Evolutionary conservation across 257 asterid genomes (phyloP).

Genomic region (Ocimum tenuiflorum): DNA sequence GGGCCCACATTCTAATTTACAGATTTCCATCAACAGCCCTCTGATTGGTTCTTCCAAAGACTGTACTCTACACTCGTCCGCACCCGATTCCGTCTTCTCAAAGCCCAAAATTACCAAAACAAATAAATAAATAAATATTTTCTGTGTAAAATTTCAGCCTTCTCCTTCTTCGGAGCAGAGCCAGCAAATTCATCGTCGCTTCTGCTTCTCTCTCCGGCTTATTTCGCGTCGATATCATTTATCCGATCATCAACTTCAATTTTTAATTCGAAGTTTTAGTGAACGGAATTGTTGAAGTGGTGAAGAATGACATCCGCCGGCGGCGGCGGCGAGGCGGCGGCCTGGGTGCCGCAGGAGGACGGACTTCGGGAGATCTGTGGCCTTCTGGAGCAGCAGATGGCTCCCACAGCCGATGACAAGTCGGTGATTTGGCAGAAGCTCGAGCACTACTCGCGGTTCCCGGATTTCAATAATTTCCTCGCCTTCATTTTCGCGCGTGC

Average conservation of each 20-base stretch:
- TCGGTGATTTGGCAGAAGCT: conserved; percentile 75
- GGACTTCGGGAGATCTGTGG: conserved; percentile 96
- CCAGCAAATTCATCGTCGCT: conserved; percentile 15
- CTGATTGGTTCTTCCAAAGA: background rate
- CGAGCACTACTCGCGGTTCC: conserved; percentile 83
- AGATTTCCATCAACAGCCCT: background rate
- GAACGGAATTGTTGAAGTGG: background rate
- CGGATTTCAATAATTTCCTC: conserved; percentile 94
- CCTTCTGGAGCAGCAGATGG: conserved; percentile 83
- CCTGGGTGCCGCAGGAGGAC: conserved; percentile 85
- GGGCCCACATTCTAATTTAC: conserved; percentile 8
- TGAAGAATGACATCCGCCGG: conserved; percentile 43
- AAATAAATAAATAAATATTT: no score
- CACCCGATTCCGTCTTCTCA: conserved; percentile 14
- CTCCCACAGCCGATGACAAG: conserved; percentile 75
- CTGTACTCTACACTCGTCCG: background rate
- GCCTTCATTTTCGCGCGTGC: conserved; percentile 81
- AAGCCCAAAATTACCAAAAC: conserved; percentile 5
- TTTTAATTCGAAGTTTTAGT: background rate
- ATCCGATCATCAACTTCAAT: background rate
- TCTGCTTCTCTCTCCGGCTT: conserved; percentile 17
- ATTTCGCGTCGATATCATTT: background rate
- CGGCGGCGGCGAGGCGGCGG: conserved; percentile 33
- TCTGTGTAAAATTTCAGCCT: background rate
- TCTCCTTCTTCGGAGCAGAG: conserved; percentile 17